Conservation (phyloP, 2,329 filamentous ascomycete species). For the Scytalidium sp. region DNA sequence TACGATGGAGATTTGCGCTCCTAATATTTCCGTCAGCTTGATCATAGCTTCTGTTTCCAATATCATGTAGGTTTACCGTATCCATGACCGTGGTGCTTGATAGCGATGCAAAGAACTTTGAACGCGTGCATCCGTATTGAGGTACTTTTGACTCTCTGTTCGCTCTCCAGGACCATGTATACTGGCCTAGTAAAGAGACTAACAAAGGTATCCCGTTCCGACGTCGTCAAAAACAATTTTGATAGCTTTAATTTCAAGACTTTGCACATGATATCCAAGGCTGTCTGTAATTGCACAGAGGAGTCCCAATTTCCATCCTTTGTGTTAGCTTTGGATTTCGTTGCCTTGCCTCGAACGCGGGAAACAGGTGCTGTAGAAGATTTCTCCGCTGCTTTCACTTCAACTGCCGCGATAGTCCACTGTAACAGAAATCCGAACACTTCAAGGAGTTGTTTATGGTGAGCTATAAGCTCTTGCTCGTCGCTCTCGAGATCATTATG, state of each 20-base stretch:
- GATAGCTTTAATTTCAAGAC: conserved; percentile 88
- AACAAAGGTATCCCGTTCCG: conserved; percentile 93
- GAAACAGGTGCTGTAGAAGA: conserved; percentile 68
- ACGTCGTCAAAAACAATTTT: conserved; percentile 93
- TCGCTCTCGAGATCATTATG: conserved; percentile 85
- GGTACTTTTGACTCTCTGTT: conserved; percentile 85
- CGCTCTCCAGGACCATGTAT: conserved; percentile 91
- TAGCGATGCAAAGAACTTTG: conserved; percentile 91
- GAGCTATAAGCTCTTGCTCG: conserved; percentile 80
- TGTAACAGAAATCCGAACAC: conserved; percentile 92
- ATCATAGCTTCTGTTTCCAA: conserved; percentile 9
- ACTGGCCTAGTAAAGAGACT: conserved; percentile 87
- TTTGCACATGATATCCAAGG: conserved; percentile 93
- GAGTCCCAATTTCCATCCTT: conserved; percentile 88
- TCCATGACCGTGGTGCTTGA: conserved; percentile 96
- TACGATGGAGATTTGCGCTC: conserved; percentile 95
- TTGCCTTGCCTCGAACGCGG: conserved; percentile 71
- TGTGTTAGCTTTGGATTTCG: conserved; percentile 68
- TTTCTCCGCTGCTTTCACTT: conserved; percentile 91
- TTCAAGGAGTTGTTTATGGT: conserved; percentile 90
- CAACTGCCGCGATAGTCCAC: conserved; percentile 93
- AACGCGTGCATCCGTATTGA: conserved; percentile 94
- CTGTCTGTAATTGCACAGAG: conserved; percentile 78
- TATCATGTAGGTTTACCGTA: conserved; percentile 64
- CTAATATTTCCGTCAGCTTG: conserved; percentile 44